These are phyloP conservation scores for Aphanocladium album DNA, from an alignment of 2,329 filamentous ascomycete genomes.

Conservation along the genomic window DNA sequence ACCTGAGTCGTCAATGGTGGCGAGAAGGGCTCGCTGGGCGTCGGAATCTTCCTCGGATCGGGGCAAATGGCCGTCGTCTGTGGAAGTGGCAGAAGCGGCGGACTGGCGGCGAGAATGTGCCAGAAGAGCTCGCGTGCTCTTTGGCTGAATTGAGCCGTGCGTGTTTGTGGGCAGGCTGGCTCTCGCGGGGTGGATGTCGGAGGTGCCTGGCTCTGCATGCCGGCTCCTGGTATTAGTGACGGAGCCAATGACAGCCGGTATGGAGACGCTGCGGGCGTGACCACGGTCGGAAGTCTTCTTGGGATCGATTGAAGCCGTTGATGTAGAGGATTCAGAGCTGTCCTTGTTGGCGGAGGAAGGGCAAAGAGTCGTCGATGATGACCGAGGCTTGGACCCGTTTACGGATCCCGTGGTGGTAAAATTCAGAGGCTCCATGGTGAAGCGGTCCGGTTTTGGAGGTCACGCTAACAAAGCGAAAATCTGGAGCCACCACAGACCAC, in stretches of 20 bases:
- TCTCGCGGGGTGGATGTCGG: slow-evolving; percentile 51
- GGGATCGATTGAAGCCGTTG: background rate
- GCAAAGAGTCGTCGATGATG: slow-evolving; percentile 9
- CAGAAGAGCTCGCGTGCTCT: slow-evolving; percentile 13
- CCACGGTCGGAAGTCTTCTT: slow-evolving; percentile 8
- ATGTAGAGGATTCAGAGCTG: background rate
- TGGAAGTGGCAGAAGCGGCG: slow-evolving; percentile 1
- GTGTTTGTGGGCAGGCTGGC: slow-evolving; percentile 57
- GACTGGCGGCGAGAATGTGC: slow-evolving; percentile 11
- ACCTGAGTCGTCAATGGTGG: background rate
- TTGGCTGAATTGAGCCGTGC: slow-evolving; percentile 11
- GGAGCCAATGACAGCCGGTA: slow-evolving; percentile 34
- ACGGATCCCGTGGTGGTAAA: slow-evolving; percentile 21
- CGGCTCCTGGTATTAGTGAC: slow-evolving; percentile 48
- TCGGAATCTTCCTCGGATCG: background rate
- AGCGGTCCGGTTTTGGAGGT: slow-evolving; percentile 8
- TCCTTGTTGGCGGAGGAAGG: slow-evolving; percentile 4
- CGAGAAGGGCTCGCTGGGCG: background rate
- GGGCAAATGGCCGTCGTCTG: background rate
- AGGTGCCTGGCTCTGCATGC: slow-evolving; percentile 55
- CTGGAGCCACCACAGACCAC: slow-evolving; percentile 13
- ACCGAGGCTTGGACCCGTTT: slow-evolving; percentile 18
- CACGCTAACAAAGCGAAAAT: slow-evolving; percentile 9
- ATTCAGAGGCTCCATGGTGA: slow-evolving; percentile 21
- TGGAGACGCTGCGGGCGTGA: slow-evolving; percentile 38